These are phyloP conservation scores for Lactarius sanguifluus DNA, from an alignment of 768 basidiomycete species.

Conservation along the genomic window DNA sequence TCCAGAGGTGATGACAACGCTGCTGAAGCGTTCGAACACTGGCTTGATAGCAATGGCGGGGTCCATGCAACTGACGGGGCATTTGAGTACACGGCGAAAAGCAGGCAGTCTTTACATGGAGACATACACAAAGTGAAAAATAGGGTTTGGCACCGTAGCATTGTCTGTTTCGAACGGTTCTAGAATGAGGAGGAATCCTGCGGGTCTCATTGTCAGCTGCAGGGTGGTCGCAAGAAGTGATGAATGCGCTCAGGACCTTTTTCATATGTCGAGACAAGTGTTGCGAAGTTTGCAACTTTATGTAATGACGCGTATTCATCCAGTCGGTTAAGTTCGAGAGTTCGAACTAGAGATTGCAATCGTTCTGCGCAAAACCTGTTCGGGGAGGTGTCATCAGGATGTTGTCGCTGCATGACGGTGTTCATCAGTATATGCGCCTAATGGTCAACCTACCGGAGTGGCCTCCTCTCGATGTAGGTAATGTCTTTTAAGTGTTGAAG, in stretches of 20 bases:
- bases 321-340: conserved; percentile 81
- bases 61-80: conserved; percentile 79
- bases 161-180: conserved; percentile 99
- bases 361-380: conserved; percentile 94
- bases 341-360: conserved; percentile 89
- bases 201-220: conserved; percentile 7
- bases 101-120: conserved; percentile 22
- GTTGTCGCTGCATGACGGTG: neutral
- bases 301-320: conserved; percentile 93
- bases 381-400: conserved; percentile 8
- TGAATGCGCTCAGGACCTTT: conserved; percentile 58
- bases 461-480: conserved; percentile 94
- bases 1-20: conserved; percentile 97
- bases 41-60: conserved; percentile 97
- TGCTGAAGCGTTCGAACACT: conserved; percentile 96
- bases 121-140: conserved; percentile 92
- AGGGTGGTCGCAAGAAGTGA: neutral
- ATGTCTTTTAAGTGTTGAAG: conserved; percentile 98
- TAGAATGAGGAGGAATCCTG: conserved; percentile 93
- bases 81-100: conserved; percentile 3
- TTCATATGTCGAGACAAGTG: conserved; percentile 96
- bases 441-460: conserved; percentile 67
- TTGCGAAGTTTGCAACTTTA: conserved; percentile 95
- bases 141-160: conserved; percentile 96
- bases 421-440: neutral